These are phyloP conservation scores for Spergularia azorica DNA, from an alignment of 179 eudicot species.

Conservation along the genomic window DNA sequence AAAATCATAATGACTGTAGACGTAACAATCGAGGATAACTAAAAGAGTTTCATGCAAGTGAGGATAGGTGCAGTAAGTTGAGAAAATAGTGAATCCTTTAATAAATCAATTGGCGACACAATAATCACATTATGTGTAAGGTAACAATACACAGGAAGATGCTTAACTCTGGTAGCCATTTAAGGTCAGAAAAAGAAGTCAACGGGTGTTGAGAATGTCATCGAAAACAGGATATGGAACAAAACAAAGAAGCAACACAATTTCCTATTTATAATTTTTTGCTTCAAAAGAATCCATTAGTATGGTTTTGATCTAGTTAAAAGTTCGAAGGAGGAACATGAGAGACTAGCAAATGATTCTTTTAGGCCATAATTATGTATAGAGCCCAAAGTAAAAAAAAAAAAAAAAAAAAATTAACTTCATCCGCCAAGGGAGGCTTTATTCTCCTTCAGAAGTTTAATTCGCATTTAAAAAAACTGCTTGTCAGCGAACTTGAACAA, in stretches of 20 bases:
- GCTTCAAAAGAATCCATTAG: not conserved
- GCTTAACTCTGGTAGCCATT: not conserved
- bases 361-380: not conserved
- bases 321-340: not conserved
- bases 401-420: not conserved
- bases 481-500: not conserved
- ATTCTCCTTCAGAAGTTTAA: not conserved
- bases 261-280: not conserved
- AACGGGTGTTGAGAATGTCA: not conserved
- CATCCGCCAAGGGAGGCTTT: not conserved
- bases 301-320: not conserved
- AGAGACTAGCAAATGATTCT: not conserved
- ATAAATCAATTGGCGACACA: not conserved
- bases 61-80: not conserved
- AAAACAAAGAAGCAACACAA: not conserved
- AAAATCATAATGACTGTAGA: slow-evolving; percentile 5
- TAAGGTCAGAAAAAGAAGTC: slow-evolving; percentile 1
- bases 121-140: not conserved
- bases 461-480: not conserved
- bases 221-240: not conserved
- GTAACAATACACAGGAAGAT: not conserved
- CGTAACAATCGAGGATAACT: not conserved
- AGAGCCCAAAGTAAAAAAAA: no score
- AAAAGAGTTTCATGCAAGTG: not conserved
- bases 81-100: not conserved